These are phyloP conservation scores for Penicillium odoratum DNA, from an alignment of 495 filamentous ascomycete species.

Conservation along the genomic window DNA sequence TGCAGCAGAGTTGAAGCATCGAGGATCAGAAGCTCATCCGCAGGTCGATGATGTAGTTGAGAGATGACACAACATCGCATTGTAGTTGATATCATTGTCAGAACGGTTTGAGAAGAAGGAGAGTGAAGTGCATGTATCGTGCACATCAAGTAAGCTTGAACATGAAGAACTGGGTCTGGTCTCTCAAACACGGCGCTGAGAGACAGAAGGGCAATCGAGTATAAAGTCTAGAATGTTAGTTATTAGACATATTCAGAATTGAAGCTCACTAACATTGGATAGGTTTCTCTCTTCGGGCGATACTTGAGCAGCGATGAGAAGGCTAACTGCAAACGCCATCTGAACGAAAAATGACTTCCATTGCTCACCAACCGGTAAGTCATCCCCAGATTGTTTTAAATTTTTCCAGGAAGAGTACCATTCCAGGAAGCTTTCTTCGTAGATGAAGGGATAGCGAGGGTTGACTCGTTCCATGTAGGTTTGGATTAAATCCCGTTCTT, in stretches of 20 bases:
- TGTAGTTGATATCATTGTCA: constrained; percentile 22
- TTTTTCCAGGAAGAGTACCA: constrained; percentile 25
- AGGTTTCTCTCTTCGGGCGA: constrained; percentile 1
- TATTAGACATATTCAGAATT: background rate
- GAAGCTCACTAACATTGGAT: background rate
- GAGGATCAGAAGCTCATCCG: constrained; percentile 4
- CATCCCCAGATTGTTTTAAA: background rate
- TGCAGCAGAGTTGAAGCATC: constrained; percentile 10
- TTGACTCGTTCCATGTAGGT: constrained; percentile 25
- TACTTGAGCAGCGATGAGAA: constrained; percentile 6
- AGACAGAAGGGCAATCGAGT: constrained; percentile 16
- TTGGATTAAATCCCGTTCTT: constrained; percentile 2
- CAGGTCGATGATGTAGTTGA: constrained; percentile 18
- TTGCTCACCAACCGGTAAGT: background rate
- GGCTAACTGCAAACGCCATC: constrained; percentile 16
- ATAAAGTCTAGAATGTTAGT: constrained; percentile 12
- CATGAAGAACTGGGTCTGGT: constrained; percentile 20
- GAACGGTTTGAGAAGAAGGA: constrained; percentile 24
- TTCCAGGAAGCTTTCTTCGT: constrained; percentile 16
- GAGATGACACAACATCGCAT: constrained; percentile 25
- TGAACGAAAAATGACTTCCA: constrained; percentile 24
- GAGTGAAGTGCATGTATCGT: constrained; percentile 29
- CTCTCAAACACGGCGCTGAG: constrained; percentile 16
- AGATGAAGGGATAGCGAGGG: constrained; percentile 26
- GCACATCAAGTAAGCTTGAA: constrained; percentile 24